A percentile compares a stretch with the other conserved stretches of the same genome.
Conservation (phyloP, 2,329 filamentous ascomycete genomes). For the Hypoxylon sp. region DNA sequence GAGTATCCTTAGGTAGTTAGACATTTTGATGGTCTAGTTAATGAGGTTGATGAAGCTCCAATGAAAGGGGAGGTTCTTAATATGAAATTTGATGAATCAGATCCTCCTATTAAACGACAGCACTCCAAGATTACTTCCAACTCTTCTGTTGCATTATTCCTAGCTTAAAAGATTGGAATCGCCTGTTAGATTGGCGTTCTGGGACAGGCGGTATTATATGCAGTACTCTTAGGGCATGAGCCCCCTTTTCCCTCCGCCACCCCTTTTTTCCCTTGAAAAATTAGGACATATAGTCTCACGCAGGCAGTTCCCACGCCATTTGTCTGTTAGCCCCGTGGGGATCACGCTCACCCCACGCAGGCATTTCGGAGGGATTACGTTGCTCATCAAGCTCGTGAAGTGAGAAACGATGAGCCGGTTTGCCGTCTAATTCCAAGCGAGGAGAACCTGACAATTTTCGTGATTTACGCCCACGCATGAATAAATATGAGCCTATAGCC, state of each 20-base stretch:
- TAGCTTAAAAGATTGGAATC: not conserved
- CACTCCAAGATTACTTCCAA: not conserved
- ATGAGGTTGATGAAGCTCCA: not conserved
- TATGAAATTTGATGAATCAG: not conserved
- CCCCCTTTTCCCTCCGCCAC: too few relatives aligned
- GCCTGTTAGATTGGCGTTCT: not conserved
- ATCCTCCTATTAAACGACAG: not conserved
- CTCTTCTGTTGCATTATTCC: not conserved
- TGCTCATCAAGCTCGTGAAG: conserved; percentile 27
- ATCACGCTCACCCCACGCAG: conserved; percentile 14
- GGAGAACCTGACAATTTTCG: not conserved
- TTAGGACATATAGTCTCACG: not conserved
- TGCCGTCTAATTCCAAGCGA: too few relatives aligned
- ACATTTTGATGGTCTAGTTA: too few relatives aligned
- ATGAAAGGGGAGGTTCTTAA: not conserved
- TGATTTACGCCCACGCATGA: conserved; percentile 16
- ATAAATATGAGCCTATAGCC: conserved; percentile 15
- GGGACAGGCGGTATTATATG: not conserved
- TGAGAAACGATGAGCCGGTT: not conserved
- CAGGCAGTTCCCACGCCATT: conserved; percentile 29
- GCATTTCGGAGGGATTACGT: conserved; percentile 21
- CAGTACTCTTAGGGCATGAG: not conserved
- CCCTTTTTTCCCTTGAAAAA: not conserved
- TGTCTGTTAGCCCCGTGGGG: conserved; percentile 10
- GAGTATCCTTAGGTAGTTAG: too few relatives aligned